Evolutionary conservation across 2,329 filamentous ascomycete species (phyloP).

Genomic region (Colletotrichum cuscutae): DNA sequence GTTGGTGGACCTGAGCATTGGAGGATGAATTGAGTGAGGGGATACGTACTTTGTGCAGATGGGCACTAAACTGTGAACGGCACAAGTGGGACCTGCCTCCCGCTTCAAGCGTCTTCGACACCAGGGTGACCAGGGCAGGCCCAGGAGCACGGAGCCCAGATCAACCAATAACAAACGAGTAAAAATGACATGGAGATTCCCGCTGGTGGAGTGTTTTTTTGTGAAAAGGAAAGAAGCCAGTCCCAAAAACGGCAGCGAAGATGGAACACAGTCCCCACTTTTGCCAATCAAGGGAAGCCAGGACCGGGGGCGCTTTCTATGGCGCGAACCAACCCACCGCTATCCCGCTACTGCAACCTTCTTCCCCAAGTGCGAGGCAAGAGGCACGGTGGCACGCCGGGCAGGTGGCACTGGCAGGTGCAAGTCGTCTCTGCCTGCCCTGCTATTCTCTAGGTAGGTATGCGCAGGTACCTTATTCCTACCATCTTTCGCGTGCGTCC

Average conservation of each 20-base stretch:
- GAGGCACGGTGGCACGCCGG: background rate
- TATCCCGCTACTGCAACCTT: constrained; percentile 34
- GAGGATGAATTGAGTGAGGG: background rate
- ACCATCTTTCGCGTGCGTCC: background rate
- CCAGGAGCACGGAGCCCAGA: background rate
- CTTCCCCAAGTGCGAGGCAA: constrained; percentile 21
- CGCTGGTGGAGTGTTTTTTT: constrained; percentile 17
- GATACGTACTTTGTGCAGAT: background rate
- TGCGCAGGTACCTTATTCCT: no score
- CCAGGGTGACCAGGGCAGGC: background rate
- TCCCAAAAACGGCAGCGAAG: constrained; percentile 8
- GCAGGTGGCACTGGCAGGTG: background rate
- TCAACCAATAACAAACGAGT: constrained; percentile 11
- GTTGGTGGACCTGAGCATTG: background rate
- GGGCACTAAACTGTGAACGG: constrained; percentile 11
- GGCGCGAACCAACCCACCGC: constrained; percentile 28
- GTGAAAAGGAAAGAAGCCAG: constrained; percentile 1
- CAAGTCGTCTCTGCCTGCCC: background rate
- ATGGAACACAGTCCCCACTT: background rate
- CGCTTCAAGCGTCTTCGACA: constrained; percentile 1
- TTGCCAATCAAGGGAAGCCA: background rate
- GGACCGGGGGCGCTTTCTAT: background rate
- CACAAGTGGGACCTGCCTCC: constrained; percentile 7
- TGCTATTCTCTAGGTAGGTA: background rate
- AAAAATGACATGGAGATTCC: constrained; percentile 7